phyloP scores from a whole-genome alignment of 208 protist species.

The Crithidia acanthocephali region DNA sequence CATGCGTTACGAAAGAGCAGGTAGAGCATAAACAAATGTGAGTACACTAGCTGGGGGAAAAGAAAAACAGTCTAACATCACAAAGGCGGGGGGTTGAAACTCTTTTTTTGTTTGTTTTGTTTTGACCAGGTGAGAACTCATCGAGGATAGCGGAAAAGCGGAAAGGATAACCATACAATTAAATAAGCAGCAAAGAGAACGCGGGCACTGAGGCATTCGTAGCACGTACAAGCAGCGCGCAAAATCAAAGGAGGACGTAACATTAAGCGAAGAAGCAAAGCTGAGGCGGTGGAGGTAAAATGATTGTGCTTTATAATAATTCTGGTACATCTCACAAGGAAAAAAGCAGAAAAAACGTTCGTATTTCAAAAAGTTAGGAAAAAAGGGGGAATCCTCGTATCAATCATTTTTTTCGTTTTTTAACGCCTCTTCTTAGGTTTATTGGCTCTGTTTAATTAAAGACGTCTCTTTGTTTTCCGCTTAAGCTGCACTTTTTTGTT shows the following conservation, averaged over 20 bases:
- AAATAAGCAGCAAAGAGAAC: neutral
- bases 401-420: constrained; percentile 13
- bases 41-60: too few species aligned
- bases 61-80: too few species aligned
- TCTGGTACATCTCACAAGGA: neutral
- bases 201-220: too few species aligned
- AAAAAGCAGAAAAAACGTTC: constrained; percentile 9
- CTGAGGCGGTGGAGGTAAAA: constrained; percentile 4
- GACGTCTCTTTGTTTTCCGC: neutral
- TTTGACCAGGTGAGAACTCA: too few species aligned
- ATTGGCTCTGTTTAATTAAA: neutral
- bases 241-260: neutral
- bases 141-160: neutral
- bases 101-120: too few species aligned
- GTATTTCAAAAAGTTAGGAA: neutral
- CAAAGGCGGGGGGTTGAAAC: too few species aligned
- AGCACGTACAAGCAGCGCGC: neutral
- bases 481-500: constrained; percentile 17
- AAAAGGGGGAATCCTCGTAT: neutral
- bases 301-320: constrained; percentile 1
- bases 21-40: too few species aligned
- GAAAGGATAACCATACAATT: neutral
- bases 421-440: constrained; percentile 3
- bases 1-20: neutral
- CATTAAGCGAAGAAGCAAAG: constrained; percentile 4